Evolutionary conservation across 176 grass and related monocot genomes (phyloP).

Genomic region (Rhynchospora breviuscula): DNA sequence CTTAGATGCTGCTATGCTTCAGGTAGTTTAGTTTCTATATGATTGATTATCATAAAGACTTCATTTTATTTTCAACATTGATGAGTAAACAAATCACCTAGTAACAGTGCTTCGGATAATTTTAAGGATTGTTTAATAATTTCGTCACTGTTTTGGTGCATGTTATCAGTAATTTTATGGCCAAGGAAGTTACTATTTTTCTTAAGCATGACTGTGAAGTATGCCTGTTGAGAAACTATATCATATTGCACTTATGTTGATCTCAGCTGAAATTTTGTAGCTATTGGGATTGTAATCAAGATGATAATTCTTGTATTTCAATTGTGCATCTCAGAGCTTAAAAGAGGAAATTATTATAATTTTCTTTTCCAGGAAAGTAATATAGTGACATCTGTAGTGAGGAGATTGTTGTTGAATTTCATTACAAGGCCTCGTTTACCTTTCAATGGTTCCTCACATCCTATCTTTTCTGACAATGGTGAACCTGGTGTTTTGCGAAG

Average conservation of each 20-base stretch:
- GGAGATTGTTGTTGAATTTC: slow-evolving; percentile 79
- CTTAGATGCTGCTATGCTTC: slow-evolving; percentile 88
- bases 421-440: slow-evolving; percentile 60
- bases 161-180: background rate
- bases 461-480: slow-evolving; percentile 63
- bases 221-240: background rate
- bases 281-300: background rate
- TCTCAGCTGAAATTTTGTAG: background rate
- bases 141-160: background rate
- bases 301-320: background rate
- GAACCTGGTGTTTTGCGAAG: slow-evolving; percentile 77
- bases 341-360: background rate
- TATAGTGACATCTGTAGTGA: slow-evolving; percentile 53
- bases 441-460: slow-evolving; percentile 49
- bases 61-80: background rate
- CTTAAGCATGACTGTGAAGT: background rate
- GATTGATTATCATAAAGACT: background rate
- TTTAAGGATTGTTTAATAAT: background rate
- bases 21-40: slow-evolving; percentile 43
- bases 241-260: background rate
- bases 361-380: slow-evolving; percentile 50
- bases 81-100: background rate
- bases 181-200: background rate
- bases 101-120: background rate
- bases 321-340: background rate